Evolutionary conservation across 495 filamentous ascomycete species (phyloP), one percentile per base, ranked within the genome.

Genomic region (Penicillium verhagenii): DNA sequence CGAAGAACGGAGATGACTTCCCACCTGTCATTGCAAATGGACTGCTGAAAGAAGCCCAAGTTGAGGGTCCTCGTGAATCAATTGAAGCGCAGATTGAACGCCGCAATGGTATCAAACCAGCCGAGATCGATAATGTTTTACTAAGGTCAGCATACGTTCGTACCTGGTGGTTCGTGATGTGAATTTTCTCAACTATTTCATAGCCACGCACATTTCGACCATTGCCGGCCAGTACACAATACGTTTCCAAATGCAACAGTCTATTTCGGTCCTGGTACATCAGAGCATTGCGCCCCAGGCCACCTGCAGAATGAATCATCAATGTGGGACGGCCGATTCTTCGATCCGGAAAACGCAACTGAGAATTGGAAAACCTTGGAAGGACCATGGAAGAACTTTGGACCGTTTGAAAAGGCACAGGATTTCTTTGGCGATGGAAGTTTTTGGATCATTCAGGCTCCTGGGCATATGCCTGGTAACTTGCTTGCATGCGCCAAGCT

Each of bases 381-480:
- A 24, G 48, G 48, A n/a, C 48, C 48, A 28, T 57, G 47, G 54
- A 24, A 26, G 20, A n/a, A 49, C 13, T 60, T 65, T 24, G 67
- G 67, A 13, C 65, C 65, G 4, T 70, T 68, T 47, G 60, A 68
- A 18, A 60, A 57, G n/a, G 63, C 66, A 7, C 33, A 60, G 33
- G 58, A 69, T 40, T 67, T 60, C 48, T 69, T 69, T 35, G 63
- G 64, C n/a, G 58, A 69, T 46, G 63, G 64, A 5, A 64, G 60
- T 48, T 69, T 69, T 37, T 66, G 63, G 66, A 38, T 69, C 14
- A 66, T 69, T n/a, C 54, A 67, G n/a, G 63, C 63, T 8, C 63
- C 63, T 4, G 64, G 66, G 5, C 66, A 69, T 53, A 64, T 63
- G 54, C 54, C 60, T 18, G 64, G 66, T 19, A 69, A 69, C 44